phyloP scores from a whole-genome alignment of 1,284 basidiomycete species.

The Chalciporus sp. region DNA sequence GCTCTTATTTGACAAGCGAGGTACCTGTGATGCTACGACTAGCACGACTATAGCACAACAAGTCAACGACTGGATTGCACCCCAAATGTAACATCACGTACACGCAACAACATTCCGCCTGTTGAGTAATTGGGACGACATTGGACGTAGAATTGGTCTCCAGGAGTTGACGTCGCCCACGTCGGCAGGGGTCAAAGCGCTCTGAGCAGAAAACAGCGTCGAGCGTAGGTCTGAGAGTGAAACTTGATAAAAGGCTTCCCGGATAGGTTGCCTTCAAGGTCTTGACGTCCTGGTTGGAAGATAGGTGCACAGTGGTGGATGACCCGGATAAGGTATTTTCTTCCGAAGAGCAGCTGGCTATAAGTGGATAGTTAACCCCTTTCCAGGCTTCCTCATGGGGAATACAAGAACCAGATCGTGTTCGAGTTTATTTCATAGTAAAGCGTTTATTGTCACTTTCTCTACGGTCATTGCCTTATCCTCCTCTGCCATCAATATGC shows the following conservation, averaged over 20 bases:
- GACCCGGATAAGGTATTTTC: neutral
- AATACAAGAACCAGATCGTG: no score
- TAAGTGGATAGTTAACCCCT: neutral
- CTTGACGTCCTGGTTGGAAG: neutral
- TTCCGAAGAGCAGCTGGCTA: neutral
- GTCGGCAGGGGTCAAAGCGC: neutral
- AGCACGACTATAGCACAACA: conserved; percentile 50
- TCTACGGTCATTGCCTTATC: no score
- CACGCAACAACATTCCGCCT: conserved; percentile 30
- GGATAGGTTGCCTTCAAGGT: neutral
- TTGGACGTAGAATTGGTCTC: neutral
- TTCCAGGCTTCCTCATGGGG: neutral
- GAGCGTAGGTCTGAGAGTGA: neutral
- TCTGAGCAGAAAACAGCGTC: neutral
- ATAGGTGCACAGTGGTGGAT: neutral
- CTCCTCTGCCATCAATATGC: no score
- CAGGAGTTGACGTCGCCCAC: neutral
- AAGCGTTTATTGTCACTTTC: neutral
- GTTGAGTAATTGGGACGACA: conserved; percentile 29
- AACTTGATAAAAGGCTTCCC: neutral
- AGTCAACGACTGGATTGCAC: conserved; percentile 12
- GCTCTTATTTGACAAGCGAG: conserved; percentile 23
- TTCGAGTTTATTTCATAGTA: no score
- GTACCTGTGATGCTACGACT: conserved; percentile 63
- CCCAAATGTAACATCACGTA: conserved; percentile 7